Evolutionary conservation across 257 asterid species (phyloP).

Genomic region (Rubia yunnanensis): DNA sequence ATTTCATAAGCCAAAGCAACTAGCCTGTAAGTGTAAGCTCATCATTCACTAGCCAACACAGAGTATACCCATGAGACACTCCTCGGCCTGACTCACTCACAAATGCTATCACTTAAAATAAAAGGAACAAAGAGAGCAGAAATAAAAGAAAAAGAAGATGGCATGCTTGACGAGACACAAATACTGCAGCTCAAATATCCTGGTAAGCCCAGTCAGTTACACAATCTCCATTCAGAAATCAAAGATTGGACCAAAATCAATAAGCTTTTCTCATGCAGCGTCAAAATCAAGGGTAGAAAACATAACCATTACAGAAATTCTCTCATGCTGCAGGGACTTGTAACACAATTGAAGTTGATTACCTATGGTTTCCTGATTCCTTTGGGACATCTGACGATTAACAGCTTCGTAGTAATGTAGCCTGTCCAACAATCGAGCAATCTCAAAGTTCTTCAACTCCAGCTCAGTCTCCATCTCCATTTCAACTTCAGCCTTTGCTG

Average conservation of each 20-base stretch:
- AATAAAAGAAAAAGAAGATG: background rate
- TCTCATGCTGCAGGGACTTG: background rate
- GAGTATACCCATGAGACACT: background rate
- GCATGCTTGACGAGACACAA: background rate
- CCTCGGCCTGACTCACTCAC: background rate
- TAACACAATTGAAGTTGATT: conserved; percentile 14
- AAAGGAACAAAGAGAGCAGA: background rate
- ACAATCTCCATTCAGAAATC: background rate
- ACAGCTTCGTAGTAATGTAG: conserved; percentile 88
- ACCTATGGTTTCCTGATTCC: conserved; percentile 95
- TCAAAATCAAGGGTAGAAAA: background rate
- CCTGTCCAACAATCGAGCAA: conserved; percentile 75
- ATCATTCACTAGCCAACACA: background rate
- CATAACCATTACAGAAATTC: background rate
- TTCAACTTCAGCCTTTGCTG: conserved; percentile 82
- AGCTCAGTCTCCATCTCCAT: conserved; percentile 77
- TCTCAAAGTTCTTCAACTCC: conserved; percentile 65
- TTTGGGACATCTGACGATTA: conserved; percentile 92
- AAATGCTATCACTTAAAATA: background rate
- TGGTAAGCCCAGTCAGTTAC: background rate
- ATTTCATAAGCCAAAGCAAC: background rate
- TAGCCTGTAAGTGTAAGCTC: background rate
- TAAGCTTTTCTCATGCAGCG: background rate
- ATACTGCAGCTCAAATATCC: background rate
- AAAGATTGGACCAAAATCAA: background rate